Evolutionary conservation across 1,139 yeast genomes (phyloP).

Genomic region (Pichia sp.): DNA sequence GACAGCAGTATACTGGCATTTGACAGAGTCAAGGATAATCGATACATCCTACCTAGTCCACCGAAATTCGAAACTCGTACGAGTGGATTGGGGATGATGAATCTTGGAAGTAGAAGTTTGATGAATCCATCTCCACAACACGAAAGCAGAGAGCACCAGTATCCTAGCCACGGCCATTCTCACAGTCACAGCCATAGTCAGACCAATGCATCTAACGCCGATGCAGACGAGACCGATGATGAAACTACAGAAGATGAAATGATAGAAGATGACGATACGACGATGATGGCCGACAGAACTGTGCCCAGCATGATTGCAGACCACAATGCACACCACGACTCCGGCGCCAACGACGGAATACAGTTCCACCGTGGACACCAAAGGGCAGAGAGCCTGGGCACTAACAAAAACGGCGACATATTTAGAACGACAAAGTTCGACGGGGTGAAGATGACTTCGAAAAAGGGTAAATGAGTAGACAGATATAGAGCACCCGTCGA

Average conservation of each 20-base stretch:
- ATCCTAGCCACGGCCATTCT: neutral
- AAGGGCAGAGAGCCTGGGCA: neutral
- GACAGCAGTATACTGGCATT: neutral
- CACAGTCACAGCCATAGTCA: neutral
- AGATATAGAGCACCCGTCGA: no score
- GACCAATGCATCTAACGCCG: neutral
- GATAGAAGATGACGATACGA: constrained; percentile 21
- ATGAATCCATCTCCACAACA: neutral
- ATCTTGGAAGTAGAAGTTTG: neutral
- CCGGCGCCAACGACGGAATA: no score
- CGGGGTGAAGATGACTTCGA: constrained; percentile 11
- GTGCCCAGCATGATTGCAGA: no score
- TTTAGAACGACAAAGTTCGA: constrained; percentile 8
- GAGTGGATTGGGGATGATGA: neutral
- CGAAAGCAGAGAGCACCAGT: neutral
- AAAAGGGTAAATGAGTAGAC: neutral
- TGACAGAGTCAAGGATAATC: neutral
- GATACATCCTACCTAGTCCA: constrained; percentile 8
- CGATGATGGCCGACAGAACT: no score
- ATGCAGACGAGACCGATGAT: constrained; percentile 13
- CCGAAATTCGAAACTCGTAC: constrained; percentile 1
- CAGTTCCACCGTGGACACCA: neutral
- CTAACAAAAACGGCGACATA: neutral
- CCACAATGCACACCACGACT: no score
- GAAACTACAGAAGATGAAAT: constrained; percentile 29